Evolutionary conservation across 2,329 filamentous ascomycete genomes (phyloP).

Genomic region (Botryotinia convoluta): DNA sequence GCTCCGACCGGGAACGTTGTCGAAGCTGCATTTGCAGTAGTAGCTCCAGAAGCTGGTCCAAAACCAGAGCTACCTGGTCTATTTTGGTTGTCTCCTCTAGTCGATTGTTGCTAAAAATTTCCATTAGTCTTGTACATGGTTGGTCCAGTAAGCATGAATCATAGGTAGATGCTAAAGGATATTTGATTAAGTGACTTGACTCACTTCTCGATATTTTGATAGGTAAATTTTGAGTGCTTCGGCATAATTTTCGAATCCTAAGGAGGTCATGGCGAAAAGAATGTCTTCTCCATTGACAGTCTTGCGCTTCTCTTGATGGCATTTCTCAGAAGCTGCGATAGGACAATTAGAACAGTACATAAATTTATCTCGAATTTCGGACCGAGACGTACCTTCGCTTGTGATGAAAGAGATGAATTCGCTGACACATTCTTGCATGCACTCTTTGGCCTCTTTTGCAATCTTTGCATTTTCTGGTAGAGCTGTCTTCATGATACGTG

Average conservation of each 20-base stretch:
- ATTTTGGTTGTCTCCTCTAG: conserved; percentile 58
- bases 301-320: conserved; percentile 98
- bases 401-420: conserved; percentile 99
- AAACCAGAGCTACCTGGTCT: conserved; percentile 55
- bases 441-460: conserved; percentile 98
- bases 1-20: conserved; percentile 35
- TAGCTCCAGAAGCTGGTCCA: conserved; percentile 43
- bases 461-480: conserved; percentile 98
- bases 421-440: conserved; percentile 99
- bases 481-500: conserved; percentile 97
- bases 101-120: conserved; percentile 54
- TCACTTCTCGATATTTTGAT: conserved; percentile 95
- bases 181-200: conserved; percentile 39
- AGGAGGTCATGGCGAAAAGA: conserved; percentile 96
- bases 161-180: conserved; percentile 15
- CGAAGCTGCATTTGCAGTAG: conserved; percentile 39
- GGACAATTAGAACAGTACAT: conserved; percentile 27
- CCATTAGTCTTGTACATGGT: conserved; percentile 17
- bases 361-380: conserved; percentile 16
- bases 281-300: conserved; percentile 99
- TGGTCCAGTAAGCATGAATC: conserved; percentile 16
- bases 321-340: conserved; percentile 87
- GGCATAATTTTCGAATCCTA: conserved; percentile 98
- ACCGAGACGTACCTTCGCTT: conserved; percentile 75
- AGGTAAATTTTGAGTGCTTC: conserved; percentile 98